Conservation (phyloP, 176 grass and related monocot species). For the Avena sativa region DNA sequence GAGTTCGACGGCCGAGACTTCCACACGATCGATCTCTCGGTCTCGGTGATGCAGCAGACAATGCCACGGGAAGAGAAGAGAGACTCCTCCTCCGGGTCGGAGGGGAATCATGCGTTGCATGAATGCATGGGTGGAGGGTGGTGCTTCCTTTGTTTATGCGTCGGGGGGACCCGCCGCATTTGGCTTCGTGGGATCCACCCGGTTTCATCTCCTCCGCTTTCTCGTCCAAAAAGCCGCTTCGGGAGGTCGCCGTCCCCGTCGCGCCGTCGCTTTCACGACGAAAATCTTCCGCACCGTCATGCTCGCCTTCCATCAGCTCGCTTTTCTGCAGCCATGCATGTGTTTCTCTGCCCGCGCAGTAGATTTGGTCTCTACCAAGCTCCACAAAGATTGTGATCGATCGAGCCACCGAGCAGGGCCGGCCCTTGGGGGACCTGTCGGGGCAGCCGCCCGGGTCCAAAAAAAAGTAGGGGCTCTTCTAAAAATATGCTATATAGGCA, state of each 20-base stretch:
- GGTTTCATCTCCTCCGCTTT: background rate
- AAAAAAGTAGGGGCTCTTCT: too few relatives aligned
- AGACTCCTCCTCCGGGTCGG: background rate
- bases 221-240: background rate
- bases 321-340: slow-evolving; percentile 10
- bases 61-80: background rate
- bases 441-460: too few relatives aligned
- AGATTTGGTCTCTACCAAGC: background rate
- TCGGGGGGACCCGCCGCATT: too few relatives aligned
- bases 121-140: too few relatives aligned
- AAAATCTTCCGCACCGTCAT: background rate
- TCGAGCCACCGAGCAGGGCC: background rate
- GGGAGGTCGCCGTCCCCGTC: background rate
- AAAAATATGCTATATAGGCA: too few relatives aligned
- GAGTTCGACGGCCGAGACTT: background rate
- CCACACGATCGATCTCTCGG: background rate
- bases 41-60: background rate
- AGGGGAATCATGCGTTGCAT: background rate
- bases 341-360: background rate
- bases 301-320: background rate
- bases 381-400: background rate
- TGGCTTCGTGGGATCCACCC: slow-evolving; percentile 4
- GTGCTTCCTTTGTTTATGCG: too few relatives aligned
- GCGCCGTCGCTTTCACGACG: background rate
- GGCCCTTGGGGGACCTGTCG: too few relatives aligned